phyloP scores from a whole-genome alignment of 2,329 filamentous ascomycete genomes.

The Penicillium occitanis region DNA sequence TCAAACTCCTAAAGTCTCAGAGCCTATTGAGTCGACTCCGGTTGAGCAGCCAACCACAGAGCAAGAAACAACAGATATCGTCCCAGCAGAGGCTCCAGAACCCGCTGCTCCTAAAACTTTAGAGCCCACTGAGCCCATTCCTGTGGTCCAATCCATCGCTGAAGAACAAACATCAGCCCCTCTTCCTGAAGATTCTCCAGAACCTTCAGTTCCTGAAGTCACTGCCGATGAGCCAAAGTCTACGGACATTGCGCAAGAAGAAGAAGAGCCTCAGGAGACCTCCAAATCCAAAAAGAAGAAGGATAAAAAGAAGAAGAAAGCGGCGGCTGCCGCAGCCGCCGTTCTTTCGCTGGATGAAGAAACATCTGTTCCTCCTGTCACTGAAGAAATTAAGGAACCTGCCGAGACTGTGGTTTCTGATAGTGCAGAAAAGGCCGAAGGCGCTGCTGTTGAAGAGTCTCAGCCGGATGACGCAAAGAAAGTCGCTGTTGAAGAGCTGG shows the following conservation, averaged over 20 bases:
- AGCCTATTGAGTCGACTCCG: background rate
- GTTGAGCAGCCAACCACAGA: background rate
- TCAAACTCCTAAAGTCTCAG: background rate
- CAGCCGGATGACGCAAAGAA: background rate
- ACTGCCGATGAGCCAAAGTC: background rate
- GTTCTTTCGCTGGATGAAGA: background rate
- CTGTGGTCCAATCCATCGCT: background rate
- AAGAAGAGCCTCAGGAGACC: background rate
- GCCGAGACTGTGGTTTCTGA: background rate
- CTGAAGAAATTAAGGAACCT: background rate
- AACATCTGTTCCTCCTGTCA: background rate
- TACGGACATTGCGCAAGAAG: background rate
- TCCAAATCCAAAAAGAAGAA: slow-evolving; percentile 32
- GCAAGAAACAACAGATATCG: too few relatives aligned
- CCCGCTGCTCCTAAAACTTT: background rate
- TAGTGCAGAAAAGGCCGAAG: background rate
- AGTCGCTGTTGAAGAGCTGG: background rate
- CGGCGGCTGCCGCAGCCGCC: background rate
- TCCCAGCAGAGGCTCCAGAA: background rate
- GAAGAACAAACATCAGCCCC: background rate
- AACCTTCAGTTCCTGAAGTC: background rate
- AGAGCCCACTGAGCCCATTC: background rate
- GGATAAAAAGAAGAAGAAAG: slow-evolving; percentile 41
- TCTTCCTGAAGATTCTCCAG: background rate
- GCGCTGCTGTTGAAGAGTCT: background rate